Evolutionary conservation across 2,329 filamentous ascomycete genomes (phyloP).

Genomic region (Fusarium pseudocircinatum): DNA sequence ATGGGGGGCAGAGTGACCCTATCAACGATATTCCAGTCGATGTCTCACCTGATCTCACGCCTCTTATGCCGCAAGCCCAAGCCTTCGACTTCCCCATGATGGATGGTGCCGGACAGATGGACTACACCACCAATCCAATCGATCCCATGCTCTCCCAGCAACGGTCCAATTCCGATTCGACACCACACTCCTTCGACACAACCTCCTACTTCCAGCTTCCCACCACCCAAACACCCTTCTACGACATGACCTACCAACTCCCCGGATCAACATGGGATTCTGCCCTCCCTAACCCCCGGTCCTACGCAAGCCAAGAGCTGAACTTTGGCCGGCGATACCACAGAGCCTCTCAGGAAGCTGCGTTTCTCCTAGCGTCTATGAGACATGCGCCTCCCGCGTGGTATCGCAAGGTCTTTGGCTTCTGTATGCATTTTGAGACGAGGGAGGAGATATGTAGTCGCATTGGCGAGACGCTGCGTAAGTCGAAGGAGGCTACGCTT

Average conservation of each 20-base stretch:
- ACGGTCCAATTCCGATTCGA: background rate
- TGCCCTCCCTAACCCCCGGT: background rate
- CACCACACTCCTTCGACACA: background rate
- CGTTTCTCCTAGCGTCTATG: background rate
- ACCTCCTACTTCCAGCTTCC: background rate
- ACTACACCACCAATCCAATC: background rate
- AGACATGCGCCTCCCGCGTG: background rate
- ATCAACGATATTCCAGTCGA: fast-evolving
- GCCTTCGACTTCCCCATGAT: background rate
- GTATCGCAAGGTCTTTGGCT: conserved; percentile 3
- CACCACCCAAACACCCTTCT: background rate
- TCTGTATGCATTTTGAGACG: conserved; percentile 9
- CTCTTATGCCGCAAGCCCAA: fast-evolving
- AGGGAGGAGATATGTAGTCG: background rate
- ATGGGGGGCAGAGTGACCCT: background rate
- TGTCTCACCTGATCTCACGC: fast-evolving
- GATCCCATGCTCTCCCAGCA: background rate
- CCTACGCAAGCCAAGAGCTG: background rate
- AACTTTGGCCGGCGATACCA: conserved; percentile 3
- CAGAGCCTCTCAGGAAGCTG: background rate
- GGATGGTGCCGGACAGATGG: background rate
- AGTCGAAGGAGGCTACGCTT: background rate
- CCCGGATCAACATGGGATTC: background rate
- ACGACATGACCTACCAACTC: background rate
- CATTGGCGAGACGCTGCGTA: background rate